Evolutionary conservation across 73 alveolate species (phyloP).

Genomic region (Blepharisma stoltei): DNA sequence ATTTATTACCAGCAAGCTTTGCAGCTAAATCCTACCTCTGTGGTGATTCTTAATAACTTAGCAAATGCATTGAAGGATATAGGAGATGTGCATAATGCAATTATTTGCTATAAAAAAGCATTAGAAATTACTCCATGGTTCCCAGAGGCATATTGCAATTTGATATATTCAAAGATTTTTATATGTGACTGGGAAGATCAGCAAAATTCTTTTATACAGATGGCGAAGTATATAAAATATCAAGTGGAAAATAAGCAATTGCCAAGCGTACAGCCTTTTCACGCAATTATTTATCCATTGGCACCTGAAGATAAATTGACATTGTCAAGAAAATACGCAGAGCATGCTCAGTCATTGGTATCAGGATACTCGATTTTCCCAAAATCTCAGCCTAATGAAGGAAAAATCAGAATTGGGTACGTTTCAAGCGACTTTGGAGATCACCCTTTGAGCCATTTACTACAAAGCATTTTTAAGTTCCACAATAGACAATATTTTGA

Average conservation of each 20-base stretch:
- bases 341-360: slow-evolving; percentile 24
- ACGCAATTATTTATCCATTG: slow-evolving; percentile 38
- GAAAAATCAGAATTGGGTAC: slow-evolving; percentile 50
- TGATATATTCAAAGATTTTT: slow-evolving; percentile 38
- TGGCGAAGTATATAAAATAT: slow-evolving; percentile 20
- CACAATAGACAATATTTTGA: slow-evolving; percentile 43
- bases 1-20: slow-evolving; percentile 30
- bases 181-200: slow-evolving; percentile 53
- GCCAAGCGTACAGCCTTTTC: slow-evolving; percentile 55
- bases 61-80: slow-evolving; percentile 38
- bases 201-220: slow-evolving; percentile 33
- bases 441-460: slow-evolving; percentile 51
- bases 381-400: not conserved
- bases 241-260: slow-evolving; percentile 35
- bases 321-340: slow-evolving; percentile 45
- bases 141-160: slow-evolving; percentile 39
- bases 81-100: slow-evolving; percentile 39
- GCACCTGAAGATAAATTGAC: slow-evolving; percentile 42
- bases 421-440: slow-evolving; percentile 52
- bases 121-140: slow-evolving; percentile 36
- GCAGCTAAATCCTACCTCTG: slow-evolving; percentile 23
- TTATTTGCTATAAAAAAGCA: slow-evolving; percentile 41
- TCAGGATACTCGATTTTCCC: slow-evolving; percentile 28
- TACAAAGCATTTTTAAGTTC: slow-evolving; percentile 42
- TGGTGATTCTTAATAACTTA: slow-evolving; percentile 26